These are phyloP conservation scores for Citrus unshiu DNA, from an alignment of 345 rosid species.

Conservation along the genomic window DNA sequence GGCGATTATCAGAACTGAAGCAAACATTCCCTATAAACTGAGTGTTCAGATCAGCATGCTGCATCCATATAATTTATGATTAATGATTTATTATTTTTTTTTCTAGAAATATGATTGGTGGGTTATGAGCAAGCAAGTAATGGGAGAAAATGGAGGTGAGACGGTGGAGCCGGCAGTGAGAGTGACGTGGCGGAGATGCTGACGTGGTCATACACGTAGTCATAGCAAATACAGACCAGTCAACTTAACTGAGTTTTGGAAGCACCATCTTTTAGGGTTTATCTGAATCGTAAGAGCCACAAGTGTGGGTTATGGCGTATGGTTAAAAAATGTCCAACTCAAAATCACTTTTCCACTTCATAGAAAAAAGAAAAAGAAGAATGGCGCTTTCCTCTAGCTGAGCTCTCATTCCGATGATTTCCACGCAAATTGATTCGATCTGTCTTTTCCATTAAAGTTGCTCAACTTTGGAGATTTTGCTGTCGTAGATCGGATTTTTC, in stretches of 20 bases:
- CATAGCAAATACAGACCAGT: background rate
- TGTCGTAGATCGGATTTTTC: background rate
- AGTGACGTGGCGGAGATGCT: background rate
- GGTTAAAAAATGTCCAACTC: slow-evolving; percentile 17
- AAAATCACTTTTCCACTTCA: background rate
- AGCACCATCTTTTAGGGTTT: background rate
- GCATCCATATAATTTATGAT: background rate
- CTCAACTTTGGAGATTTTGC: background rate
- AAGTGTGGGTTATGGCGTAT: background rate
- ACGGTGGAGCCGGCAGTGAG: slow-evolving; percentile 28
- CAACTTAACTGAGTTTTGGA: slow-evolving; percentile 1
- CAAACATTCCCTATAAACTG: slow-evolving; percentile 20
- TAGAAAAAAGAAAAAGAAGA: too few relatives aligned
- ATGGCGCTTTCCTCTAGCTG: slow-evolving; percentile 13
- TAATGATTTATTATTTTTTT: background rate
- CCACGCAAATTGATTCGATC: slow-evolving; percentile 13
- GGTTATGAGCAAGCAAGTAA: background rate
- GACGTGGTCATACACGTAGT: slow-evolving; percentile 20
- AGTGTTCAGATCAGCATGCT: background rate
- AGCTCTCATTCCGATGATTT: slow-evolving; percentile 49
- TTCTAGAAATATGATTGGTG: too few relatives aligned
- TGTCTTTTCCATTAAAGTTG: background rate
- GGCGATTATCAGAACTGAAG: slow-evolving; percentile 6
- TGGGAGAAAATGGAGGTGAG: background rate
- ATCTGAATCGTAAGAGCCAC: slow-evolving; percentile 27